Evolutionary conservation across 2,329 filamentous ascomycete species (phyloP).

Genomic region (Cercospora canescens): DNA sequence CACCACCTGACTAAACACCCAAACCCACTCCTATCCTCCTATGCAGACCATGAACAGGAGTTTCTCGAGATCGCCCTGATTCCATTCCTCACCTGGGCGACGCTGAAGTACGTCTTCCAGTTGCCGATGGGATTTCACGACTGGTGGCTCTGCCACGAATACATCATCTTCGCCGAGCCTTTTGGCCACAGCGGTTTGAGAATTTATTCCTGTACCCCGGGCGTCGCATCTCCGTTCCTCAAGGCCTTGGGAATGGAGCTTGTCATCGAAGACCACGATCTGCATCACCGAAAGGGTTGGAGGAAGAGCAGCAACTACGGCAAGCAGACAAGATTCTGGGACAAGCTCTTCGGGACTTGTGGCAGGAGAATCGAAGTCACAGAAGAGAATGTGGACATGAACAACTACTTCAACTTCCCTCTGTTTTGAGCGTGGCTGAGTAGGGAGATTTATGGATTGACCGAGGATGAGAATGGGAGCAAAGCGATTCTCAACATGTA

Average conservation of each 20-base stretch:
- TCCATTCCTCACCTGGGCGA: slow-evolving; percentile 42
- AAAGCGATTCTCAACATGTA: background rate
- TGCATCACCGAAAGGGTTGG: slow-evolving; percentile 43
- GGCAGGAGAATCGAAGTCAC: slow-evolving; percentile 38
- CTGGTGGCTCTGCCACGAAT: slow-evolving; percentile 50
- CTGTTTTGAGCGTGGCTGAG: slow-evolving; percentile 6
- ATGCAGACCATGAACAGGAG: slow-evolving; percentile 47
- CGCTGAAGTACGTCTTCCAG: slow-evolving; percentile 38
- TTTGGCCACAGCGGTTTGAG: slow-evolving; percentile 44
- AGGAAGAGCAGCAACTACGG: slow-evolving; percentile 42
- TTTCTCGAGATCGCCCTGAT: slow-evolving; percentile 47
- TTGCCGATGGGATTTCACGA: slow-evolving; percentile 50
- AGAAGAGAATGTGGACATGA: slow-evolving; percentile 21
- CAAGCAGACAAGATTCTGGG: slow-evolving; percentile 40
- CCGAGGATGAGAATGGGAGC: background rate
- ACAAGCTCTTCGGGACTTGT: slow-evolving; percentile 36
- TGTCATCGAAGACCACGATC: slow-evolving; percentile 46
- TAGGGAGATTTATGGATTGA: background rate
- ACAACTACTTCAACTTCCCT: slow-evolving; percentile 16
- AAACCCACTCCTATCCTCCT: slow-evolving; percentile 44
- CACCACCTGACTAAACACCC: slow-evolving; percentile 51
- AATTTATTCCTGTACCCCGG: slow-evolving; percentile 38
- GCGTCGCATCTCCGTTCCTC: slow-evolving; percentile 39
- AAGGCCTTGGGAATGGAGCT: slow-evolving; percentile 39
- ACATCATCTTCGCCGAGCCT: slow-evolving; percentile 44